Evolutionary conservation across 129 eudicot species (phyloP).

Genomic region (Centella asiatica): DNA sequence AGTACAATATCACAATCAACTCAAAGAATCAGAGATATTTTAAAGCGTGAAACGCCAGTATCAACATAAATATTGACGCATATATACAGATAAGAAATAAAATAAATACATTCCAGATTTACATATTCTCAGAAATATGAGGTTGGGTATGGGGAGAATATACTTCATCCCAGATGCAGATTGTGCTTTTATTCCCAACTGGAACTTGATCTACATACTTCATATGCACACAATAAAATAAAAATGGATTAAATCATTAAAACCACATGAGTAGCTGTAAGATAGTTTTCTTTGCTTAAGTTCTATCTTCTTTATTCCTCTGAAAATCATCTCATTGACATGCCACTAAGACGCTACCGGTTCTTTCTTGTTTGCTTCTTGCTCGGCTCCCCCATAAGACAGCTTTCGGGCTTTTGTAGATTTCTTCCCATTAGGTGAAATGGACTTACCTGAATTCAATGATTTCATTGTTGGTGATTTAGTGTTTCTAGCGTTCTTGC

Average conservation of each 20-base stretch:
- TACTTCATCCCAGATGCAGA: neutral
- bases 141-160: neutral
- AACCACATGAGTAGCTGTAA: slow-evolving; percentile 11
- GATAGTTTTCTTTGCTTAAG: neutral
- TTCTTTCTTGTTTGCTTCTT: slow-evolving; percentile 25
- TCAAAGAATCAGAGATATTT: neutral
- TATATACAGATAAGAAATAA: neutral
- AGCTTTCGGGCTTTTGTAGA: slow-evolving; percentile 44
- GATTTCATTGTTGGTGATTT: slow-evolving; percentile 37
- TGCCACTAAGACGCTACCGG: slow-evolving; percentile 20
- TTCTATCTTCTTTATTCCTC: neutral
- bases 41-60: neutral
- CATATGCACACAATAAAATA: slow-evolving; percentile 10
- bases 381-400: slow-evolving; percentile 48
- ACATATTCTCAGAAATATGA: neutral
- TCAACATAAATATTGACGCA: neutral
- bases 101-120: neutral
- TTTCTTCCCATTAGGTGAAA: slow-evolving; percentile 45
- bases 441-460: slow-evolving; percentile 33
- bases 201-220: slow-evolving; percentile 13
- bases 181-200: slow-evolving; percentile 8
- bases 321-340: neutral
- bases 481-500: slow-evolving; percentile 26
- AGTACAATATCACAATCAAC: neutral
- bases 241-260: slow-evolving; percentile 7